Evolutionary conservation across 441 rosid genomes (phyloP).

Genomic region (Croton laevigatus): DNA sequence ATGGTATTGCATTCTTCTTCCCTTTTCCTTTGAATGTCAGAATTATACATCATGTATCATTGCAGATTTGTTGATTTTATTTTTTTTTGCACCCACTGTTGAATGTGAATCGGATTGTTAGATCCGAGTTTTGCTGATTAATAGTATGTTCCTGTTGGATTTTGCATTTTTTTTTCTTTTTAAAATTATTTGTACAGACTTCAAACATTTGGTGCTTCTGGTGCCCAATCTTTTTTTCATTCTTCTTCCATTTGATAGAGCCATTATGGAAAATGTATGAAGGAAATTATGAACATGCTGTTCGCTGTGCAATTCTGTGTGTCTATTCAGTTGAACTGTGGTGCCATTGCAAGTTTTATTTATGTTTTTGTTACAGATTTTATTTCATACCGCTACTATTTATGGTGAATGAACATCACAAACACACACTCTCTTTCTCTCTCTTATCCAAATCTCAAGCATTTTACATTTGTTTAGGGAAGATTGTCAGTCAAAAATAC

Average conservation of each 20-base stretch:
- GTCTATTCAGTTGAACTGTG: background rate
- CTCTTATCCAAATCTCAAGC: background rate
- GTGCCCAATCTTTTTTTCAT: background rate
- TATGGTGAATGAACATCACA: background rate
- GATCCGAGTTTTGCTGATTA: slow-evolving; percentile 12
- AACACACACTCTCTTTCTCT: background rate
- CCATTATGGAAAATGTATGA: background rate
- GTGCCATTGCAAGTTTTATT: background rate
- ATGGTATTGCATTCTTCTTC: slow-evolving; percentile 35
- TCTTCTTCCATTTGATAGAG: background rate
- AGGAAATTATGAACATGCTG: background rate
- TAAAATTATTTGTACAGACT: background rate
- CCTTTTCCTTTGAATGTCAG: slow-evolving; percentile 1
- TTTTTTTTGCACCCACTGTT: background rate
- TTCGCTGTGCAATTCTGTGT: background rate
- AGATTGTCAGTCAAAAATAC: background rate
- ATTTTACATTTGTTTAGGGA: background rate
- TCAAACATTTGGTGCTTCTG: background rate
- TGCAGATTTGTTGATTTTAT: background rate
- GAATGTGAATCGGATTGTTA: slow-evolving; percentile 5
- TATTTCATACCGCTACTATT: background rate
- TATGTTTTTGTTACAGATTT: background rate
- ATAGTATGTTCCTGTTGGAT: background rate
- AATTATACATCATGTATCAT: background rate
- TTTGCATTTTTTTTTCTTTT: background rate